A percentile compares a stretch with the other conserved stretches of the same genome.
Evolutionary conservation across 2,329 filamentous ascomycete genomes (phyloP).

Genomic region (Blumeriella jaapii): DNA sequence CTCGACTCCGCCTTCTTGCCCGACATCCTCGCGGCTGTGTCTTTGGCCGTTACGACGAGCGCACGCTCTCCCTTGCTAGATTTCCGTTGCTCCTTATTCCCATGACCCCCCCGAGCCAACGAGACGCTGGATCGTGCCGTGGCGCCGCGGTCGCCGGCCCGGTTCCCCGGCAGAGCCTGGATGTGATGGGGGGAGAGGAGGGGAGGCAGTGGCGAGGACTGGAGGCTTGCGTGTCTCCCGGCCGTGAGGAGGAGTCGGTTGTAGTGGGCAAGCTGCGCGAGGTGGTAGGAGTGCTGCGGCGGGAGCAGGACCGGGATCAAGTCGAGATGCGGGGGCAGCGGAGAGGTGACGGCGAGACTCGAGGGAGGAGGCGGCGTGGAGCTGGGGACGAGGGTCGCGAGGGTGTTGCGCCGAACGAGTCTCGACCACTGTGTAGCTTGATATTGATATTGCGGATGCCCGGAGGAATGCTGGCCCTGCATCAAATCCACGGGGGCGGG

Average conservation of each 20-base stretch:
- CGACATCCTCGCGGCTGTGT: constrained; percentile 29
- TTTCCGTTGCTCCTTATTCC: constrained; percentile 47
- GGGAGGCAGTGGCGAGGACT: constrained; percentile 43
- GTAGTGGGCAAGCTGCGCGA: constrained; percentile 52
- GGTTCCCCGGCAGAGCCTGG: constrained; percentile 37
- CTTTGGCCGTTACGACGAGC: constrained; percentile 50
- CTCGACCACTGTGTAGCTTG: constrained; percentile 28
- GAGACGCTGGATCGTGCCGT: constrained; percentile 30
- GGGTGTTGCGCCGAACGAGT: constrained; percentile 27
- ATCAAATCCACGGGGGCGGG: constrained; percentile 24
- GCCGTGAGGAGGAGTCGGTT: constrained; percentile 53
- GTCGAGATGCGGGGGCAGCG: constrained; percentile 35
- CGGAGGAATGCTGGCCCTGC: constrained; percentile 26
- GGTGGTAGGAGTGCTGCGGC: constrained; percentile 46
- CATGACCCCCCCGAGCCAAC: constrained; percentile 40
- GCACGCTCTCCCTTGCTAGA: constrained; percentile 49
- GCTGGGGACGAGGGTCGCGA: constrained; percentile 17
- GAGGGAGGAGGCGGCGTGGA: constrained; percentile 21
- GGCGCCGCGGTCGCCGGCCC: constrained; percentile 38
- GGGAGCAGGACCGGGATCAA: constrained; percentile 45
- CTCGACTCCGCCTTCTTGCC: constrained; percentile 25
- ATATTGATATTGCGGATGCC: constrained; percentile 28
- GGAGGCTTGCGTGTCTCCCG: constrained; percentile 37
- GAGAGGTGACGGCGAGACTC: constrained; percentile 21
- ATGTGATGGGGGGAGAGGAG: constrained; percentile 44